Conservation (phyloP, 75 land plant species). For the Chamaecyparis obtusa region DNA sequence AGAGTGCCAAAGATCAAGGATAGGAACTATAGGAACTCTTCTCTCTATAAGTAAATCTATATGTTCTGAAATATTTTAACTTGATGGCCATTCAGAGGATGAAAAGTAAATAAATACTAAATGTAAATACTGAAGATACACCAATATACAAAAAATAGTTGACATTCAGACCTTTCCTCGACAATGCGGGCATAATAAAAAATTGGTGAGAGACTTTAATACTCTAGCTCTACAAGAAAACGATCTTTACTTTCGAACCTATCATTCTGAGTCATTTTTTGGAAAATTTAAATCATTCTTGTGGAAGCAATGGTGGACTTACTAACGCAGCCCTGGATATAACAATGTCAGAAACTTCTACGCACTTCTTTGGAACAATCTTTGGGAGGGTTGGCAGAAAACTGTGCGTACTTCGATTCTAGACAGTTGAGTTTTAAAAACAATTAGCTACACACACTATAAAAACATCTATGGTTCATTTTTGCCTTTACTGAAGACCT, state of each 20-base stretch:
- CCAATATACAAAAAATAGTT: neutral
- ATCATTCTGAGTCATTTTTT: conserved; percentile 38
- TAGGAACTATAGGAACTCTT: conserved; percentile 50
- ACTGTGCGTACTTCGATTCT: conserved; percentile 25
- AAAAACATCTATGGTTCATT: neutral
- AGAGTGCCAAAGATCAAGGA: conserved; percentile 66
- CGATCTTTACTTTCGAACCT: conserved; percentile 59
- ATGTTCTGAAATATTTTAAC: neutral
- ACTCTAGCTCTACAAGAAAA: conserved; percentile 46
- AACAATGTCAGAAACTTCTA: conserved; percentile 67
- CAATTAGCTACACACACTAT: neutral
- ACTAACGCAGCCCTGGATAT: conserved; percentile 88
- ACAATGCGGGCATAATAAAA: conserved; percentile 49
- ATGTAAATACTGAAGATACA: neutral
- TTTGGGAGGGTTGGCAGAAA: conserved; percentile 69
- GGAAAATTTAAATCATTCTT: conserved; percentile 68
- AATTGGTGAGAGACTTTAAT: conserved; percentile 50
- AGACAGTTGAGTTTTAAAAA: neutral
- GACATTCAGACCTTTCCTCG: neutral
- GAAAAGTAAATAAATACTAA: neutral
- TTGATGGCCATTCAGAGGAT: neutral
- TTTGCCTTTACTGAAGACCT: neutral
- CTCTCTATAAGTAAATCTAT: conserved; percentile 49
- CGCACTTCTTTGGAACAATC: conserved; percentile 68
- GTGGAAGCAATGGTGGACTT: conserved; percentile 80